Conservation (phyloP, 2,329 filamentous ascomycete species). For the Arthrocladium fulminans region DNA sequence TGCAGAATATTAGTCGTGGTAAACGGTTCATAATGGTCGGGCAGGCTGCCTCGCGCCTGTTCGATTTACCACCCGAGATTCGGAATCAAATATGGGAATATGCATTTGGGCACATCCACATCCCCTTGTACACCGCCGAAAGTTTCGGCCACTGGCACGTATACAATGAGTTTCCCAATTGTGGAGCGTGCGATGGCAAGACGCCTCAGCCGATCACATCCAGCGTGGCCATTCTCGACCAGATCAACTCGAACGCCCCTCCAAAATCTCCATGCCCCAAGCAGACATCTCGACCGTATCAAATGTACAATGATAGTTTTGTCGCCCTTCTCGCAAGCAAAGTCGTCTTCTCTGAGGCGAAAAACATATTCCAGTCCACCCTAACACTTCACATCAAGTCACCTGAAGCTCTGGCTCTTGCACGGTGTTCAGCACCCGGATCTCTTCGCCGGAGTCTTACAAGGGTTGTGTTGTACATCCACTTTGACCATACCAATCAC, state of each 20-base stretch:
- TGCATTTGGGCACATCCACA: slow-evolving; percentile 5
- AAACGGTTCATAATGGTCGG: too few species aligned
- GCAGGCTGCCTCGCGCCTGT: background rate
- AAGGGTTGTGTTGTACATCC: slow-evolving; percentile 4
- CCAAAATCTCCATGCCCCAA: background rate
- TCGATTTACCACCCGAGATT: slow-evolving; percentile 3
- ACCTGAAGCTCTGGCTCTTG: background rate
- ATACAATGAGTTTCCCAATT: background rate
- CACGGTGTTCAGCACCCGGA: background rate
- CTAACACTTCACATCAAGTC: slow-evolving; percentile 3
- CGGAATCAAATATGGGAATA: slow-evolving; percentile 5
- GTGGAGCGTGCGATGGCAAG: background rate
- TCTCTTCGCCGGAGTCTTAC: background rate
- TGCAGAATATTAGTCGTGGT: too few species aligned
- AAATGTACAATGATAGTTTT: background rate
- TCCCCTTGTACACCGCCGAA: background rate
- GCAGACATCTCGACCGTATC: background rate
- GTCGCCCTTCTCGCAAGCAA: background rate
- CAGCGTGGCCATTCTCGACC: background rate
- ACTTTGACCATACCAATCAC: background rate
- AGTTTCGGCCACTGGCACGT: background rate
- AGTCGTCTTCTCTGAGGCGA: background rate
- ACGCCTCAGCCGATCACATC: background rate
- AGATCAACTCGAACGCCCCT: background rate
- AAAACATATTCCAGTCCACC: background rate